Evolutionary conservation across 305 asterid species (phyloP).

Genomic region (Solanum hybrid): DNA sequence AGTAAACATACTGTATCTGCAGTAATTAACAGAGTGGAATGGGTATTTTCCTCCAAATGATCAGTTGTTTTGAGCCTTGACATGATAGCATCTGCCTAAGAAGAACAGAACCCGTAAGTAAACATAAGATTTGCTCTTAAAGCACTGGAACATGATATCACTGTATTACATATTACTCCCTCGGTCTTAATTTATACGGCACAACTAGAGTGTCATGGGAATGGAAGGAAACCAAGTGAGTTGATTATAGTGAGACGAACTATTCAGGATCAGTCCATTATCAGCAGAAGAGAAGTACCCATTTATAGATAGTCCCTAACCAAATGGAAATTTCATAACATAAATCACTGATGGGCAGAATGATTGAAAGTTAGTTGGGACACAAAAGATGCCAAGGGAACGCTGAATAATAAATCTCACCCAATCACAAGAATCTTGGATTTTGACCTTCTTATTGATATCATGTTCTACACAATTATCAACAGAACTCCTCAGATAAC

Average conservation of each 20-base stretch:
- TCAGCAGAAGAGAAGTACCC: not conserved
- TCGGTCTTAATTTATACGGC: not conserved
- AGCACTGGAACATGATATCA: not conserved
- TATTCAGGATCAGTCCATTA: not conserved
- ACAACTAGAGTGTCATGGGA: not conserved
- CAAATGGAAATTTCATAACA: not conserved
- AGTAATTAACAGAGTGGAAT: conserved; percentile 61
- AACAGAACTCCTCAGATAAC: not conserved
- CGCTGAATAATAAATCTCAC: not conserved
- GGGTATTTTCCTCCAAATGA: conserved; percentile 23
- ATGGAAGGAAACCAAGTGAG: not conserved
- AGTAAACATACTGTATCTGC: conserved; percentile 70
- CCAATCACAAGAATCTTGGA: not conserved
- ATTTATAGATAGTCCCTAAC: not conserved
- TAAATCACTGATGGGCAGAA: not conserved
- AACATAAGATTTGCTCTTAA: not conserved
- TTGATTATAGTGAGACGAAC: not conserved
- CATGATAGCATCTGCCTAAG: conserved; percentile 67
- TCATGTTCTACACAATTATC: not conserved
- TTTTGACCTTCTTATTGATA: not conserved
- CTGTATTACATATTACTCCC: not conserved
- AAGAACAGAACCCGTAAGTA: conserved; percentile 7
- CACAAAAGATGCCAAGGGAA: not conserved
- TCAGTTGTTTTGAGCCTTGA: conserved; percentile 28
- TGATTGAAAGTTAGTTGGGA: not conserved